Conservation (phyloP, 2,329 filamentous ascomycete genomes). For the Pleurostoma richardsiae region DNA sequence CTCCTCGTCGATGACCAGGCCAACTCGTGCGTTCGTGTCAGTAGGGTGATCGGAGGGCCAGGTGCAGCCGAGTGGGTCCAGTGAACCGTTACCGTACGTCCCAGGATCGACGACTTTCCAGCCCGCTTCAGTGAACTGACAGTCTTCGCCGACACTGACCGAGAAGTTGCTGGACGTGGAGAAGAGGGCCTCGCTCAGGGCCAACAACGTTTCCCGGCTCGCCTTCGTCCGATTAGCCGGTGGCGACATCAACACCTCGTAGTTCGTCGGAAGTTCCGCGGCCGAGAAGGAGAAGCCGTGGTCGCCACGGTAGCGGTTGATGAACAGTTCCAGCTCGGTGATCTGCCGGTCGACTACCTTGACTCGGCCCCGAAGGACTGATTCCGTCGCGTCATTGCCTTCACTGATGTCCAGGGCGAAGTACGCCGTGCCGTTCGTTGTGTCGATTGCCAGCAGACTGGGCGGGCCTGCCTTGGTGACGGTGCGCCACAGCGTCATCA, state of each 20-base stretch:
- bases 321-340: conserved; percentile 14
- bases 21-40: conserved; percentile 10
- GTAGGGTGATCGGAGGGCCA: conserved; percentile 12
- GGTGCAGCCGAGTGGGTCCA: conserved; percentile 9
- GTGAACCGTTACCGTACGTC: conserved; percentile 11
- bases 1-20: conserved; percentile 13
- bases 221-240: conserved; percentile 11
- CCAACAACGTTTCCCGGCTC: conserved; percentile 8
- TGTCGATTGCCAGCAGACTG: conserved; percentile 8
- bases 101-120: conserved; percentile 13
- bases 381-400: conserved; percentile 8
- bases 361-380: conserved; percentile 12
- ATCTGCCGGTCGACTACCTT: conserved; percentile 12
- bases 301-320: conserved; percentile 14
- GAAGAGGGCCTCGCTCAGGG: conserved; percentile 3
- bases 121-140: conserved; percentile 14
- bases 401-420: conserved; percentile 13
- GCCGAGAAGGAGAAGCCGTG: conserved; percentile 15
- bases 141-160: conserved; percentile 1
- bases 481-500: conserved; percentile 14
- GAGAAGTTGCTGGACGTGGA: conserved; percentile 2
- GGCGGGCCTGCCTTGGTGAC: conserved; percentile 11
- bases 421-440: conserved; percentile 10
- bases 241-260: conserved; percentile 9
- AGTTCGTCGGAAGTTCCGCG: conserved; percentile 10